Conservation (phyloP, 495 filamentous ascomycete species). For the Annulohypoxylon bovei region DNA sequence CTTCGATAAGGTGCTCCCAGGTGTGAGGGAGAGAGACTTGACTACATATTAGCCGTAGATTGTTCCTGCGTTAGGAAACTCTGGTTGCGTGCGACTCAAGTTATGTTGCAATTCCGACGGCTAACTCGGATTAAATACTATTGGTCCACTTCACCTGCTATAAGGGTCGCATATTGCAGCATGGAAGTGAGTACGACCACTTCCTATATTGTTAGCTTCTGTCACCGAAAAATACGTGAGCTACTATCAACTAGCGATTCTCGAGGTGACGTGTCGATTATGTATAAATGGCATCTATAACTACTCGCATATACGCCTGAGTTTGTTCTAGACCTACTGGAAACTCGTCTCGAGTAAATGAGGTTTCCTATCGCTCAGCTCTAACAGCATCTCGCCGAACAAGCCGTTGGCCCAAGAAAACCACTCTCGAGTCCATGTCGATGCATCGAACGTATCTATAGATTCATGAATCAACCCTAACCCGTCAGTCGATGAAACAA, state of each 20-base stretch:
- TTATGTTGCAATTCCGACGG: slow-evolving; percentile 34
- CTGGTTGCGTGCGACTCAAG: slow-evolving; percentile 25
- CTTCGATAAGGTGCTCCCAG: slow-evolving; percentile 23
- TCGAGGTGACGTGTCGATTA: slow-evolving; percentile 33
- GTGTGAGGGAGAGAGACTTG: background rate
- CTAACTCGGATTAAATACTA: slow-evolving; percentile 37
- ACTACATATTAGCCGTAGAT: slow-evolving; percentile 21
- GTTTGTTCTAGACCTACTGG: slow-evolving; percentile 31
- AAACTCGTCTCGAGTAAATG: slow-evolving; percentile 51
- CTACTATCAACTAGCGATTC: background rate
- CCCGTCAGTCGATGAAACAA: slow-evolving; percentile 64
- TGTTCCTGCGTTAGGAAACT: slow-evolving; percentile 40
- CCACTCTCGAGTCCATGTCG: slow-evolving; percentile 63
- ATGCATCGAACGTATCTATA: slow-evolving; percentile 45
- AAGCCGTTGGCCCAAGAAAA: slow-evolving; percentile 70
- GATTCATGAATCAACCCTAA: slow-evolving; percentile 56
- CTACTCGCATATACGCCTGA: slow-evolving; percentile 14
- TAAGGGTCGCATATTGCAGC: slow-evolving; percentile 27
- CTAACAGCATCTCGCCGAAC: slow-evolving; percentile 66
- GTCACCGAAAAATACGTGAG: slow-evolving; percentile 1
- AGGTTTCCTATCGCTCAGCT: slow-evolving; percentile 60
- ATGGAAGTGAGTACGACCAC: slow-evolving; percentile 3
- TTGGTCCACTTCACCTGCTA: slow-evolving; percentile 37
- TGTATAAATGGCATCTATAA: slow-evolving; percentile 31
- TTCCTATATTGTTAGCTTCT: background rate